Evolutionary conservation across 192 early-diverging fungal genomes (phyloP).

Genomic region (Ramicandelaber brevisporus): DNA sequence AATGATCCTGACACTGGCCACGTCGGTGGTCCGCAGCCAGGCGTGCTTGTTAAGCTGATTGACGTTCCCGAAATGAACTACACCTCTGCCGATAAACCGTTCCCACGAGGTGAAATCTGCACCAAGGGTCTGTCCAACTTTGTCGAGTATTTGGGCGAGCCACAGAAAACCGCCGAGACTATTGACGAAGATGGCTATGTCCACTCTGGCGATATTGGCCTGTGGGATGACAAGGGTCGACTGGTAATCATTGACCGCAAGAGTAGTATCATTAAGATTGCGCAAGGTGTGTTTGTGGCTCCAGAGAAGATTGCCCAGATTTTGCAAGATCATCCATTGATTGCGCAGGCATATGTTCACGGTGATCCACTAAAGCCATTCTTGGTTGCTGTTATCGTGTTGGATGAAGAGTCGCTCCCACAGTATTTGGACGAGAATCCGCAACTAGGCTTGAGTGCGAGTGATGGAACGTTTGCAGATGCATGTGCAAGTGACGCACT

Average conservation of each 20-base stretch:
- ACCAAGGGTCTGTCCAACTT: conserved; percentile 54
- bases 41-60: conserved; percentile 48
- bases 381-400: conserved; percentile 53
- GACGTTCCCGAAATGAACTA: conserved; percentile 53
- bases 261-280: conserved; percentile 66
- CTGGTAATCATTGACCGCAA: conserved; percentile 56
- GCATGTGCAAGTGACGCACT: conserved; percentile 32
- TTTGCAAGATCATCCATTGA: conserved; percentile 19
- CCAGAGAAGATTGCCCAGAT: conserved; percentile 66
- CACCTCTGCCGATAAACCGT: conserved; percentile 20
- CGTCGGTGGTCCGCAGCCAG: conserved; percentile 49
- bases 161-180: conserved; percentile 46
- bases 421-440: conserved; percentile 12
- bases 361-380: conserved; percentile 58
- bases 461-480: conserved; percentile 14
- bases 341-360: conserved; percentile 46
- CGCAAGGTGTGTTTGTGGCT: conserved; percentile 50
- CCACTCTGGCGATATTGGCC: conserved; percentile 61
- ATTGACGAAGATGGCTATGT: conserved; percentile 58
- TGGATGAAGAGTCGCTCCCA: conserved; percentile 32
- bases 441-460: conserved; percentile 4
- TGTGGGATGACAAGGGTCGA: conserved; percentile 31
- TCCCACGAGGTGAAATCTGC: conserved; percentile 60
- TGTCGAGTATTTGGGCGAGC: conserved; percentile 47
- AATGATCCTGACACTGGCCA: conserved; percentile 25